A percentile compares a stretch with the other conserved stretches of the same genome.
These are phyloP conservation scores for Tothia fuscella DNA, from an alignment of 2,329 filamentous ascomycete species.

Conservation along the genomic window DNA sequence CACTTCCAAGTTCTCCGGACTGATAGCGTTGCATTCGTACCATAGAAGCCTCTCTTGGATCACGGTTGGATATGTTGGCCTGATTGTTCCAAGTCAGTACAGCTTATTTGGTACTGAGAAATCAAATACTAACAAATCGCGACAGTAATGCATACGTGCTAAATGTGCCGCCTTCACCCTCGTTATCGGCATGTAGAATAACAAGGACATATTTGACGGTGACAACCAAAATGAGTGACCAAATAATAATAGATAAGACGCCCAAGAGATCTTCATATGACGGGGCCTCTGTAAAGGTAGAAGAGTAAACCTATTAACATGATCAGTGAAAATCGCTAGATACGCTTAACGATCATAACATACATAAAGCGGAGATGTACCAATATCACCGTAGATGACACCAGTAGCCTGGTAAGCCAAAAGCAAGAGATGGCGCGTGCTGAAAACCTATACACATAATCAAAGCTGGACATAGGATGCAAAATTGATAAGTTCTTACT, in stretches of 20 bases:
- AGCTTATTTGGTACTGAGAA: not conserved
- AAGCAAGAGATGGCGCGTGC: constrained; percentile 25
- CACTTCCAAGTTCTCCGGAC: constrained; percentile 43
- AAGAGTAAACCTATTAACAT: too few relatives aligned
- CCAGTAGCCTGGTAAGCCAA: constrained; percentile 54
- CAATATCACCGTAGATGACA: constrained; percentile 60
- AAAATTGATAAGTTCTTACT: not conserved
- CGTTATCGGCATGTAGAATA: constrained; percentile 54
- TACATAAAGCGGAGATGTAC: constrained; percentile 56
- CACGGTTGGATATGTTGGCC: constrained; percentile 47
- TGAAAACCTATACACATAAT: constrained; percentile 18
- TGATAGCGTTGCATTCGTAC: constrained; percentile 48
- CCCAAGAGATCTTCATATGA: constrained; percentile 48
- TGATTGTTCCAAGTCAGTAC: constrained; percentile 15
- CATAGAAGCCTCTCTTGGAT: constrained; percentile 44
- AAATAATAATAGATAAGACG: constrained; percentile 56
- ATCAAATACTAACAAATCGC: constrained; percentile 31
- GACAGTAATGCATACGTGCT: constrained; percentile 4
- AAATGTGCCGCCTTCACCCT: constrained; percentile 45
- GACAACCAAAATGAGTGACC: constrained; percentile 57
- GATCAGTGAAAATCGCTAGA: too few relatives aligned
- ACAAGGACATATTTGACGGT: constrained; percentile 58
- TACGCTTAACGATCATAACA: too few relatives aligned
- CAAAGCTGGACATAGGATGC: not conserved
- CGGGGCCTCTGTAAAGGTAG: constrained; percentile 49